Percentiles rank a stretch among this genome's conserved stretches.
Conservation (phyloP, 2,329 filamentous ascomycete genomes). For the Endoconidiophora polonica region DNA sequence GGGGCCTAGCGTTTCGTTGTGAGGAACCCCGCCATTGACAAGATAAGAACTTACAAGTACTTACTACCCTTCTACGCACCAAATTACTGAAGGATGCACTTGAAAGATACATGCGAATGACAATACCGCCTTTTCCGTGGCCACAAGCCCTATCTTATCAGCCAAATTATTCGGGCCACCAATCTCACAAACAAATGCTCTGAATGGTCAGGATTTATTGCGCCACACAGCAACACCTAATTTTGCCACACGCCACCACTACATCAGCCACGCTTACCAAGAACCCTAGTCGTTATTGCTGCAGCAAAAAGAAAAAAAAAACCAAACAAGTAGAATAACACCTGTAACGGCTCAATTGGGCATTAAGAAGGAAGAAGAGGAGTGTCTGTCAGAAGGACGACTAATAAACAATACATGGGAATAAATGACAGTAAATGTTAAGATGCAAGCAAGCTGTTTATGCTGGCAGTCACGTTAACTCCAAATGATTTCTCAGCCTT, state of each 20-base stretch:
- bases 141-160: conserved; percentile 14
- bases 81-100: not conserved
- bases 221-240: conserved; percentile 12
- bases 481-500: too few relatives aligned
- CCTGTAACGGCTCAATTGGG: too few relatives aligned
- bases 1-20: conserved; percentile 10
- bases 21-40: conserved; percentile 12
- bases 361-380: too few relatives aligned
- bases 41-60: conserved; percentile 10
- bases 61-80: conserved; percentile 2
- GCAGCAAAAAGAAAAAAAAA: too few relatives aligned
- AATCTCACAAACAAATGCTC: conserved; percentile 7
- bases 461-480: too few relatives aligned
- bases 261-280: conserved; percentile 1
- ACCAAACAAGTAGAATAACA: too few relatives aligned
- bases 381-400: too few relatives aligned
- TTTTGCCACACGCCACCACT: conserved; percentile 5
- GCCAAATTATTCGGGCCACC: conserved; percentile 11
- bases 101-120: conserved; percentile 10
- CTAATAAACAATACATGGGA: too few relatives aligned
- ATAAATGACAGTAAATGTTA: too few relatives aligned
- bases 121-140: conserved; percentile 7
- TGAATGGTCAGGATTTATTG: conserved; percentile 8
- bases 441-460: too few relatives aligned
- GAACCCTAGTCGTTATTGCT: not conserved